Base-by-base conservation (phyloP, 2,329 filamentous ascomycete genomes). In the Teratosphaeriaceae sp. region DNA sequence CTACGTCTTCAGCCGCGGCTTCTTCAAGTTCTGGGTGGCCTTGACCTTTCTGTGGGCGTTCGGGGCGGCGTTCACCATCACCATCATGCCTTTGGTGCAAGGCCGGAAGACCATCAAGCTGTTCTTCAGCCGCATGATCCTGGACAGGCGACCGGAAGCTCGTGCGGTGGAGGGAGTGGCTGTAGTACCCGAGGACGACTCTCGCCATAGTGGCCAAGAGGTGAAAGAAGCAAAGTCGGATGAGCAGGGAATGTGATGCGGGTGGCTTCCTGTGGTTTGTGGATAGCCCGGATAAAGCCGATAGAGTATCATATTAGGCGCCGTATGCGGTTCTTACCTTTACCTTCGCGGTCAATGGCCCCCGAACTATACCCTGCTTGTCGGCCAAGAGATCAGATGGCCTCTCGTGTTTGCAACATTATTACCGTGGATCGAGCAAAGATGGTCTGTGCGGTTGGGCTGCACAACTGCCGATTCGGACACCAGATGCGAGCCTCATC, bases 11-110 rank as follows among this genome's bases (percentile, higher is more conserved):
- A 34, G 19, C 21, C 36, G 45, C 23, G 20, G 16, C 5, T 58
- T 58, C 40, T 58, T 57, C 42, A 54, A 42, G n/a, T 51, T 47
- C 23, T 58, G 55, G 55, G 43, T 56, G 24, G 50, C 51, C 2
- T 41, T 57, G 2, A 44, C 47, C 3, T 56, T 58, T 31, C 20
- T 58, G 2, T 57, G 54, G 55, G 50, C 49, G 23, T 51, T 54
- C 42, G 52, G 46, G 24, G 55, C 55, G 6, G 43, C 52, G 2
- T 43, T 40, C 5, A 47, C 45, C 4, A 56, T 56, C 40, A 52
- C 45, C 2, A 22, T 57, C 11, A 29, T 57, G 9, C 55, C 55
- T 9, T 38, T 58, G 11, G 54, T 53, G 52, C 48, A 57, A 34
- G 49, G 50, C 1, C 21, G 51, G 16, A 36, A 38, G 16, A 39